Conservation (phyloP, 176 grass and related monocot species). For the Neostapfia colusana region DNA sequence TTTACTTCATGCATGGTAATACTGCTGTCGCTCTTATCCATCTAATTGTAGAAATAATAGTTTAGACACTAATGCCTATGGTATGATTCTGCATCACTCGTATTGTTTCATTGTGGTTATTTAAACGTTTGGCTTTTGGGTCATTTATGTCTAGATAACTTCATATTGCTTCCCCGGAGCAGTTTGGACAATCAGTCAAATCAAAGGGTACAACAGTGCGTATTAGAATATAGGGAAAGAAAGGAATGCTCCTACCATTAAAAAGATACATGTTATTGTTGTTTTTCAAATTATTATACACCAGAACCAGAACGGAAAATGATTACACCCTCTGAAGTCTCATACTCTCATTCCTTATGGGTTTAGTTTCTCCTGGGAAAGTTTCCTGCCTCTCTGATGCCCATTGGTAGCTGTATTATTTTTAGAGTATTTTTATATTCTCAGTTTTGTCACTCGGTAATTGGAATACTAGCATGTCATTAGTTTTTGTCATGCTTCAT, state of each 20-base stretch:
- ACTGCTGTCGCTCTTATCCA: constrained; percentile 9
- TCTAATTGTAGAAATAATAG: background rate
- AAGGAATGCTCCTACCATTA: too few relatives aligned
- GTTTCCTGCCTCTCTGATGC: background rate
- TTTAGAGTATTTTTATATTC: background rate
- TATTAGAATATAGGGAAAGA: too few relatives aligned
- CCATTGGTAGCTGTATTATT: background rate
- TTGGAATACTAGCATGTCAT: too few relatives aligned
- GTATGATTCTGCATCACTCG: background rate
- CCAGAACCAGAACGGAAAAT: background rate
- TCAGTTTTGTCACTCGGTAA: background rate
- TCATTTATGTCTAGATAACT: background rate
- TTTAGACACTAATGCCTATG: background rate
- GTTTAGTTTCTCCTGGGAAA: background rate
- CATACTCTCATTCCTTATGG: background rate
- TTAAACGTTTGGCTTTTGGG: background rate
- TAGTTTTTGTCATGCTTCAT: too few relatives aligned
- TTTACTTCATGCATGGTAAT: background rate
- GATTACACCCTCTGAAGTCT: background rate
- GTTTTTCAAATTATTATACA: background rate
- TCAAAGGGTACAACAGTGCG: background rate
- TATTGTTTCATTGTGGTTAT: background rate
- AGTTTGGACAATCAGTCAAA: background rate
- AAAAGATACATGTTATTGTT: background rate
- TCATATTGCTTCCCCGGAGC: background rate